Evolutionary conservation across 371 early-diverging fungal genomes (phyloP).

Genomic region (Batrachochytrium dendrobatidis): DNA sequence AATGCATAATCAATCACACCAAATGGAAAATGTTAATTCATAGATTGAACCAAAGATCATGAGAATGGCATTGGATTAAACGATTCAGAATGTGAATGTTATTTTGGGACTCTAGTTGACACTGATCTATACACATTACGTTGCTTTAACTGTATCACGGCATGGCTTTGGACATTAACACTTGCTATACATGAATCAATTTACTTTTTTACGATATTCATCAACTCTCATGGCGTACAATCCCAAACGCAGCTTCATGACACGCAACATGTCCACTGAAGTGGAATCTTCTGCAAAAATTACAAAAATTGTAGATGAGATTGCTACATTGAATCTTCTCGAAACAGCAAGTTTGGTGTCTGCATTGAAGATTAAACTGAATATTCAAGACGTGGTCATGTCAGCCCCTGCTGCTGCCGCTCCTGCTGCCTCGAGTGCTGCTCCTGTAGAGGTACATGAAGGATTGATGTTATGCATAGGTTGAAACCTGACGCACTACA

Average conservation of each 20-base stretch:
- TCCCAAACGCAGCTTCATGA: background rate
- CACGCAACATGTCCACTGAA: background rate
- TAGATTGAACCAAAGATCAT: no score
- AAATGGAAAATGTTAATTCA: no score
- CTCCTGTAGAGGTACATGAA: constrained; percentile 53
- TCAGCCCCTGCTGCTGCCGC: constrained; percentile 66
- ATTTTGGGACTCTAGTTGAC: no score
- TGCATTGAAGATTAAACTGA: constrained; percentile 84
- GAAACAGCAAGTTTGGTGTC: constrained; percentile 86
- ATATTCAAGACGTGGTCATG: constrained; percentile 88
- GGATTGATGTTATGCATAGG: constrained; percentile 16
- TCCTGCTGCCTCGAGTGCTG: constrained; percentile 48
- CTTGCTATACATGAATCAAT: background rate
- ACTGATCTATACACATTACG: no score
- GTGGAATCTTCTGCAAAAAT: constrained; percentile 53
- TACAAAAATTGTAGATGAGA: constrained; percentile 76
- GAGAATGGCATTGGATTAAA: no score
- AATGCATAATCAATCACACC: no score
- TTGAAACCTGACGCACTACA: constrained; percentile 7
- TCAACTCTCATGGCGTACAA: background rate
- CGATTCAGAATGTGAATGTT: no score
- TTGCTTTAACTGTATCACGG: no score
- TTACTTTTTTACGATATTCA: background rate
- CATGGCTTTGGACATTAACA: no score
- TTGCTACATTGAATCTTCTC: constrained; percentile 78